Percentiles rank a stretch among this genome's conserved stretches.
Evolutionary conservation across 768 basidiomycete species (phyloP).

Genomic region (Boletus rufocinnamomeus): DNA sequence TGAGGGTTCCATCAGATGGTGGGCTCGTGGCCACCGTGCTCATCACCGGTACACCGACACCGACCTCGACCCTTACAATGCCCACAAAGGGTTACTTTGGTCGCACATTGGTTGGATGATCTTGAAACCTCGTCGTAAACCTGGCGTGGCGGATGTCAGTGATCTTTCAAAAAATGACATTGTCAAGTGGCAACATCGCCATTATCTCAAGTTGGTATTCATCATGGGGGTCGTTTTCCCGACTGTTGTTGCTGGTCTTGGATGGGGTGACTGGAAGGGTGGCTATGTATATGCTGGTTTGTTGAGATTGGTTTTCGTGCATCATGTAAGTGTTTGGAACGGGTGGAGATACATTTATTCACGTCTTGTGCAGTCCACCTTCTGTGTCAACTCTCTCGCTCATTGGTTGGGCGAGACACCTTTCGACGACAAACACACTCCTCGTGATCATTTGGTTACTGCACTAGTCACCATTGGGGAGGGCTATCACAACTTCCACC

Average conservation of each 20-base stretch:
- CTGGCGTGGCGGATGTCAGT: slow-evolving; percentile 87
- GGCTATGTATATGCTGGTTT: slow-evolving; percentile 87
- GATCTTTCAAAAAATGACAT: slow-evolving; percentile 81
- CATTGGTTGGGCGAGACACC: slow-evolving; percentile 95
- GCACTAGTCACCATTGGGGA: slow-evolving; percentile 92
- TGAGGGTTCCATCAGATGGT: slow-evolving; percentile 98
- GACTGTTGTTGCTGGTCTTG: slow-evolving; percentile 71
- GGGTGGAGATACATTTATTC: not conserved
- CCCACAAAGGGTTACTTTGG: slow-evolving; percentile 84
- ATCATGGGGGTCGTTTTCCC: slow-evolving; percentile 73
- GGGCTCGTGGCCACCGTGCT: slow-evolving; percentile 96
- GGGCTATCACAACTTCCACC: slow-evolving; percentile 99
- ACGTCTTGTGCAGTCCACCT: slow-evolving; percentile 70
- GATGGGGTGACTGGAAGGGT: slow-evolving; percentile 85
- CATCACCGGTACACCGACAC: slow-evolving; percentile 98
- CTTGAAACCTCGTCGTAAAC: slow-evolving; percentile 84
- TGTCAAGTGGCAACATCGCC: slow-evolving; percentile 84
- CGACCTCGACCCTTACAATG: slow-evolving; percentile 94
- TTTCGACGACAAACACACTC: slow-evolving; percentile 95
- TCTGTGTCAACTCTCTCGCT: slow-evolving; percentile 95
- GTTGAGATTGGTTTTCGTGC: slow-evolving; percentile 78
- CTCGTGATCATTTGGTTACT: slow-evolving; percentile 85
- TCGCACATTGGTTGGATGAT: slow-evolving; percentile 95
- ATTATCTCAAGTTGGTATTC: slow-evolving; percentile 72
- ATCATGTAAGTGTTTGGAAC: slow-evolving; percentile 61